Conservation (phyloP, 2,329 filamentous ascomycete genomes). For the Bipolaris zeicola region DNA sequence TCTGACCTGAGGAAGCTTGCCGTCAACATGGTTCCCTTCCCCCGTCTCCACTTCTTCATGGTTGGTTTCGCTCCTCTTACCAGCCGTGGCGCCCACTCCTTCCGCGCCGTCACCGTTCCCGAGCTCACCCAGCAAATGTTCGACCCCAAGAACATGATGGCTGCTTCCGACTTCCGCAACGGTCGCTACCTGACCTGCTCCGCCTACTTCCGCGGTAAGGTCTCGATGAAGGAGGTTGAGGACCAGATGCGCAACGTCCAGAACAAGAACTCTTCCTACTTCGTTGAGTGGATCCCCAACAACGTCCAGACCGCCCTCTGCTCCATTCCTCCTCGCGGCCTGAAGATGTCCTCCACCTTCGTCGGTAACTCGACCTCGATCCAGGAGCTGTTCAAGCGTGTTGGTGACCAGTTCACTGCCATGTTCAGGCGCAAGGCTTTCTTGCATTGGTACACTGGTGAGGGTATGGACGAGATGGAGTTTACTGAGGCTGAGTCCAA, state of each 20-base stretch:
- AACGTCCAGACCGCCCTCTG: constrained; percentile 99
- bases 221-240: constrained; percentile 99
- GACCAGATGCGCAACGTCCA: constrained; percentile 99
- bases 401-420: constrained; percentile 98
- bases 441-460: constrained; percentile 99
- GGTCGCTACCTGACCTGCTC: constrained; percentile 99
- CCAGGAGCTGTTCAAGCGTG: constrained; percentile 99
- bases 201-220: constrained; percentile 99
- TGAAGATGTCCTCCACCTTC: constrained; percentile 99
- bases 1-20: constrained; percentile 99
- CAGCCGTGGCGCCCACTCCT: constrained; percentile 87
- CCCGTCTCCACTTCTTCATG: constrained; percentile 99
- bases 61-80: constrained; percentile 99
- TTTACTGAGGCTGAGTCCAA: constrained; percentile 99
- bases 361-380: constrained; percentile 99
- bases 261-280: constrained; percentile 99
- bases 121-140: constrained; percentile 99
- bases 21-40: constrained; percentile 99
- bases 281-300: constrained; percentile 99
- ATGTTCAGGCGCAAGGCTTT: constrained; percentile 99
- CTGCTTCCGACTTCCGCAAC: constrained; percentile 99
- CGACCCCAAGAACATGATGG: constrained; percentile 99
- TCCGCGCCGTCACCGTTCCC: constrained; percentile 96
- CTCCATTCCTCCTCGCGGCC: constrained; percentile 95
- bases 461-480: constrained; percentile 99